These are phyloP conservation scores for Neoboletus subvelutipes DNA, from an alignment of 768 basidiomycete species.

Conservation along the genomic window DNA sequence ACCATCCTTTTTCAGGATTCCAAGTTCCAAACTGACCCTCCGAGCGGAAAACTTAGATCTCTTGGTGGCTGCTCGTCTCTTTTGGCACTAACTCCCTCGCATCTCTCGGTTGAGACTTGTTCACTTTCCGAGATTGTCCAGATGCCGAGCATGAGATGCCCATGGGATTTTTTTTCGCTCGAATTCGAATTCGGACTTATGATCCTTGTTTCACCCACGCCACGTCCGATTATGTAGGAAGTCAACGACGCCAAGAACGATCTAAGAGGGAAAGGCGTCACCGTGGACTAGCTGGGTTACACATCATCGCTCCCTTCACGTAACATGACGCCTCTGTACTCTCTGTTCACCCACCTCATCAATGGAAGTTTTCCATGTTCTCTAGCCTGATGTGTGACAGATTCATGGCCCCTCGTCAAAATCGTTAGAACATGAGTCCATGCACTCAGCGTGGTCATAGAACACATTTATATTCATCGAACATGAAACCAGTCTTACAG, in stretches of 20 bases:
- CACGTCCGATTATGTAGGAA: slow-evolving; percentile 42
- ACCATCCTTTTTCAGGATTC: background rate
- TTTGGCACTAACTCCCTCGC: slow-evolving; percentile 80
- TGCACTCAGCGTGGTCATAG: background rate
- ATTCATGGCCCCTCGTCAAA: background rate
- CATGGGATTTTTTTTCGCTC: slow-evolving; percentile 34
- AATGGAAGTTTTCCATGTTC: background rate
- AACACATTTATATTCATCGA: too few species aligned
- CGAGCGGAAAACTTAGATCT: slow-evolving; percentile 46
- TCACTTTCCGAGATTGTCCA: slow-evolving; percentile 73
- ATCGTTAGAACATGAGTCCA: background rate
- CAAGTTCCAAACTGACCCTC: background rate
- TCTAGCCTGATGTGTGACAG: background rate
- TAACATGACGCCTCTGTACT: background rate
- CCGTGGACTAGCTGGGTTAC: slow-evolving; percentile 45
- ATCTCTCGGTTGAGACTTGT: slow-evolving; percentile 73
- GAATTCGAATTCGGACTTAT: background rate
- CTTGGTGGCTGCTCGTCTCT: slow-evolving; percentile 79
- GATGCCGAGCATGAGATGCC: slow-evolving; percentile 72
- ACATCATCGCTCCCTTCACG: background rate
- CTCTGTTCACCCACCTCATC: background rate
- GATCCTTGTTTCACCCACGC: background rate
- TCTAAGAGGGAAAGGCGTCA: slow-evolving; percentile 56
- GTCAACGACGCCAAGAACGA: slow-evolving; percentile 58
- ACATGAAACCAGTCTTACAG: too few species aligned